Evolutionary conservation across 75 land plant species (phyloP).

Genomic region (Cryptomeria japonica): DNA sequence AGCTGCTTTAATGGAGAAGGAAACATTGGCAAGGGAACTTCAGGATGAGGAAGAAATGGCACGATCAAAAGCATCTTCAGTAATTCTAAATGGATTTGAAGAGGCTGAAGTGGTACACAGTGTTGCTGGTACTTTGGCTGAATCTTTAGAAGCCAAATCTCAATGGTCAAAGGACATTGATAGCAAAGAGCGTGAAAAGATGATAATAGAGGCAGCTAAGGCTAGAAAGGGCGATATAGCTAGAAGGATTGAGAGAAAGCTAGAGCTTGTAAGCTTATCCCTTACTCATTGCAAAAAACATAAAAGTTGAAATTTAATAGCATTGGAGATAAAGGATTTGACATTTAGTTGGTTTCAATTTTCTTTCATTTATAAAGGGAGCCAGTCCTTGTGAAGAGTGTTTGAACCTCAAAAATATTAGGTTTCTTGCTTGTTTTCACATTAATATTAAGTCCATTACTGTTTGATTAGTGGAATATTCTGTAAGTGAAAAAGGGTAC

Average conservation of each 20-base stretch:
- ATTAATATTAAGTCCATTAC: not conserved
- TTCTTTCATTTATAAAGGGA: not conserved
- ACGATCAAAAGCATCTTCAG: conserved; percentile 44
- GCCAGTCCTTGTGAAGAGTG: not conserved
- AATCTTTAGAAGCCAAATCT: conserved; percentile 71
- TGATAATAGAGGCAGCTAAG: conserved; percentile 53
- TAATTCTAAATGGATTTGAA: conserved; percentile 19
- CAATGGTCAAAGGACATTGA: conserved; percentile 65
- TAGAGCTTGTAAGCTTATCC: conserved; percentile 55
- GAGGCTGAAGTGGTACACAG: conserved; percentile 21
- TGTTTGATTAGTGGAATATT: no score
- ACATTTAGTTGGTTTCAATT: not conserved
- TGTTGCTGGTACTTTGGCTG: conserved; percentile 69
- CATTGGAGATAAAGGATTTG: not conserved
- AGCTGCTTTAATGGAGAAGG: conserved; percentile 75
- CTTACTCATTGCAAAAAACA: not conserved
- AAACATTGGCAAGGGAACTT: conserved; percentile 59
- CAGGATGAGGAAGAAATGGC: conserved; percentile 90
- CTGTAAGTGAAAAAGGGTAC: not conserved
- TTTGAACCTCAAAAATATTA: not conserved
- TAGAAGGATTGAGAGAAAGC: conserved; percentile 62
- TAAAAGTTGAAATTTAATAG: not conserved
- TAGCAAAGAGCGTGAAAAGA: conserved; percentile 43
- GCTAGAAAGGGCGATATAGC: conserved; percentile 50
- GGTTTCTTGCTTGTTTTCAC: not conserved